Evolutionary conservation across 352 stramenopile genomes (phyloP), one percentile per base, ranked within the genome.

Genomic region (Pythium aphanidermatum): DNA sequence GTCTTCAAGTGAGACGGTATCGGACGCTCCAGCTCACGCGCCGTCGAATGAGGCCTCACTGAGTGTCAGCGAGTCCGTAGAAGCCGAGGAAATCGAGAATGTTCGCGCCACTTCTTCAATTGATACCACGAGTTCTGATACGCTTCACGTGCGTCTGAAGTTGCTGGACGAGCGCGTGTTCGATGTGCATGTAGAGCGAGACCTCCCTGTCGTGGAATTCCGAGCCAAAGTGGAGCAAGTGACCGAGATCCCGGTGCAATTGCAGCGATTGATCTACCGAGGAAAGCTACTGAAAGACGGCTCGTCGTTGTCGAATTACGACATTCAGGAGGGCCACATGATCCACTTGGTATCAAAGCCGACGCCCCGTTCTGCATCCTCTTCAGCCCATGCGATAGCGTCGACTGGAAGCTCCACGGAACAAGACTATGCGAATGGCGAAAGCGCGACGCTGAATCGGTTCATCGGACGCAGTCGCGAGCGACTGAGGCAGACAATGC

Each of bases 241-340:
- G 16, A 92, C 83, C 24, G 40, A 72, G 12, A 58, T 95, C 7
- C 74, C 76, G 0, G 59, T 58, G 13, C 38, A 80, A 8, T 60
- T 79, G 17, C 89, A 96, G 62, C 80, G 89, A 0, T 72, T 97
- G n/a, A 97, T 97, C 55, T 97, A 96, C 51, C 80, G 87, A 26
- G 89, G 70, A 23, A 95, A 93, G 42, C 34, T 96, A 24, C 60
- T 97, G 14, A 86, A 87, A 37, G 89, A 97, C 58, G 77, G 69
- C 6, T 54, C 71, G 1, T 26, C 45, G 26, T 55, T 97, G 19
- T 59, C 64, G 20, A 65, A 56, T 14, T 97, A 97, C 52, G 78
- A 86, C 23, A 70, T 97, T n/a, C 82, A 96, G 58, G 72, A 95
- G 42, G 89, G 87, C 10, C 87, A 96, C 51, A 97, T 77, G n/a